Base-by-base conservation (phyloP, 768 basidiomycete species). In the Termitomyces sp. region DNA sequence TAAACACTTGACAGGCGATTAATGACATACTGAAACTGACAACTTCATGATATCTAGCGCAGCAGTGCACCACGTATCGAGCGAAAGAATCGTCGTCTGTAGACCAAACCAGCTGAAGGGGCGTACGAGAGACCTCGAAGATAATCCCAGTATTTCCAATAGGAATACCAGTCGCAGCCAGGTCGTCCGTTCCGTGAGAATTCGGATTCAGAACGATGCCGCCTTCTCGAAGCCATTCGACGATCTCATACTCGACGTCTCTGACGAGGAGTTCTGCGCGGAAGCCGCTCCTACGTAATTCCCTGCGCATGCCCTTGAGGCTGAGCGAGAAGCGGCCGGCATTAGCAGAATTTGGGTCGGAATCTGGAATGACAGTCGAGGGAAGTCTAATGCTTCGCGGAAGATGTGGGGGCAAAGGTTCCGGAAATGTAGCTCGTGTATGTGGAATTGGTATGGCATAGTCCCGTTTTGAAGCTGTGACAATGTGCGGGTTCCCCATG, bases 31-130 rank as follows among this genome's bases (percentile, higher is more conserved):
- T 93, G 78, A 86, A 94, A 74, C 88, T 89, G 67, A 93, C 87
- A 61, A 94, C 72, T 60, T 86, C 85, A 71, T 92, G 84, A 72
- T 88, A 93, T 42, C 91, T 79, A 46, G 91, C 90, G 61, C 89
- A 87, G 65, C 91, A 93, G 65, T 94, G 92, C 6, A 93, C 85
- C 50, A 93, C 83, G 67, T 91, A 93, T 37, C 92, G 81, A 34
- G 88, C 85, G 74, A 92, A 93, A 0, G 85, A 79, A 67, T 91
- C 88, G 60, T 88, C 82, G 5, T 77, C 67, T 61, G 88, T 85
- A n/a, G 76, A 79, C 92, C 92, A 94, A 4, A 92, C 79, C 20
- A 93, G 79, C 69, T 86, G 83, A 11, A 83, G 72, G 0, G 88
- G 85, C 7, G 86, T 86, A 29, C 89, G 76, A 4, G 80, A 80